Conservation (phyloP, 2,329 filamentous ascomycete species). For the Hymenoscyphus infarciens region DNA sequence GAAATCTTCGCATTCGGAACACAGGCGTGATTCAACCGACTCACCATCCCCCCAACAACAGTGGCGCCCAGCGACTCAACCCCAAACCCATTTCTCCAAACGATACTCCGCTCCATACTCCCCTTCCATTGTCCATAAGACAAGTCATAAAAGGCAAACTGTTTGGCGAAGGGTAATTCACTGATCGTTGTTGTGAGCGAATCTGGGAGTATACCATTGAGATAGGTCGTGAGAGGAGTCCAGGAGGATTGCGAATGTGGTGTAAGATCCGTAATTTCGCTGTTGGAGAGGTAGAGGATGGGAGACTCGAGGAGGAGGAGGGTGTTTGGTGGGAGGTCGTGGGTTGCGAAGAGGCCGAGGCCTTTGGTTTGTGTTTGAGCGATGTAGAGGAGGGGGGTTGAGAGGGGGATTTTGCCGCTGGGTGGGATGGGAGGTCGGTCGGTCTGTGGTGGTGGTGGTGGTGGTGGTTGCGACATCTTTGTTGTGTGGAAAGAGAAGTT, state of each 20-base stretch:
- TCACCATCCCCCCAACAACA: conserved; percentile 26
- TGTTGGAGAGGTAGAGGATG: conserved; percentile 20
- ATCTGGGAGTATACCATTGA: conserved; percentile 4
- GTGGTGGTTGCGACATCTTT: too few relatives aligned
- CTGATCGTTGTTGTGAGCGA: conserved; percentile 13
- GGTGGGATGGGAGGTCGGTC: background rate
- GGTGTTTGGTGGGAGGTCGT: conserved; percentile 20
- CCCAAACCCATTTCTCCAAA: conserved; percentile 28
- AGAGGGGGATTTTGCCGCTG: background rate
- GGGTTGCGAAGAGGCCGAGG: conserved; percentile 27
- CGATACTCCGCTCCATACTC: conserved; percentile 20
- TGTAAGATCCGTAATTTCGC: background rate
- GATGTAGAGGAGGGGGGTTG: background rate
- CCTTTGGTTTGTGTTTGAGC: background rate
- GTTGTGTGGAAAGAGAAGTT: too few relatives aligned
- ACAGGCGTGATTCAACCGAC: conserved; percentile 24
- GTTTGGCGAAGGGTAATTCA: background rate
- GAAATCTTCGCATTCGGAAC: conserved; percentile 24
- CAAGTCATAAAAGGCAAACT: background rate
- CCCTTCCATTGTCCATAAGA: conserved; percentile 7
- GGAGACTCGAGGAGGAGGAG: conserved; percentile 26
- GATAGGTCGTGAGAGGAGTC: too few relatives aligned
- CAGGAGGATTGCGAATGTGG: background rate
- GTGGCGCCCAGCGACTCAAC: conserved; percentile 20
- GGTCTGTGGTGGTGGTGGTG: too few relatives aligned